Base-by-base conservation (phyloP, 805 yeast species). In the Ogataea kodamae region DNA sequence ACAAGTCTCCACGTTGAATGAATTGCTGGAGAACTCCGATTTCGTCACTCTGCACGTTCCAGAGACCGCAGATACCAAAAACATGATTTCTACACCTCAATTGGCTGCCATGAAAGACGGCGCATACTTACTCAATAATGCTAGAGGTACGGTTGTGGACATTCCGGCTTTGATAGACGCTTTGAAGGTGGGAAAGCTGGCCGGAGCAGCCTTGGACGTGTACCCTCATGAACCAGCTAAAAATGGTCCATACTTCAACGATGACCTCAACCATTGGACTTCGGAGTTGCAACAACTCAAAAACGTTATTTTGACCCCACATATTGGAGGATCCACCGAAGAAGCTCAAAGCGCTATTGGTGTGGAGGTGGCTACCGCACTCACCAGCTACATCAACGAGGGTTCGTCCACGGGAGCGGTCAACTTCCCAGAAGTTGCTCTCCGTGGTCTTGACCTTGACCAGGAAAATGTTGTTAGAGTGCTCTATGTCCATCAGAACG, bases 301-400 rank as follows among this genome's bases (percentile, higher is more conserved):
- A 67, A 92, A 92, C 65, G 78, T 90, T 43, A 88, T 92, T 47
- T 73, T 92, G 55, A 81, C 97, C 35, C 98, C 98, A 20, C 98
- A 92, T 60, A 92, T 92, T 51, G 98, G 98, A 67, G 98, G 98
- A 49, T 88, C 97, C 32, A 92, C 98, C 29, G 97, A 90, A 65
- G 98, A 92, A 71, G 98, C 98, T 22, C 98, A 92, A 73, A 74
- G 85, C 37, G 95, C 97, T 24, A 92, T 92, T 57, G 98, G 98
- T 67, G 70, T 90, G 42, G 98, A 92, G 69, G 98, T 92, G 42
- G 86, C 81, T 41, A 71, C 82, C 28, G 79, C 95, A 23, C 72
- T 92, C 54, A 72, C 89, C 46, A 86, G 85, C 59, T 92, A 88
- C 70, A 83, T 92, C 62, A 90, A 89, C 66, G 97, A 90, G 71